phyloP scores from a whole-genome alignment of 345 rosid genomes.

The Fremontodendron californicum region DNA sequence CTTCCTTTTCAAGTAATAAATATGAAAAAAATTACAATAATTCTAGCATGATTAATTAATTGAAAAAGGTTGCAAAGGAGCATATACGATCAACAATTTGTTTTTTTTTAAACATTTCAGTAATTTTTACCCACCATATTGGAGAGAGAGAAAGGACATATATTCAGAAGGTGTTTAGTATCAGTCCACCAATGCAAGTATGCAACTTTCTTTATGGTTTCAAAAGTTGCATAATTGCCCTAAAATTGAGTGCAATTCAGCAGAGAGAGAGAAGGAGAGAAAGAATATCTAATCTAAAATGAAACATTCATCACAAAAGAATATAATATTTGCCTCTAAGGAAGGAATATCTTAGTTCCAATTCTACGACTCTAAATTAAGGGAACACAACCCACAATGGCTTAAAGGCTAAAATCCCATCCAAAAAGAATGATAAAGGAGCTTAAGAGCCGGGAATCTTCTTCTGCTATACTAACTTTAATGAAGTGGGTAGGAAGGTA shows the following conservation, averaged over 20 bases:
- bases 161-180: constrained; percentile 32
- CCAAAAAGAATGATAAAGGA: constrained; percentile 42
- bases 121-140: neutral
- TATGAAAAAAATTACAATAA: neutral
- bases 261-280: constrained; percentile 3
- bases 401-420: constrained; percentile 37
- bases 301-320: constrained; percentile 34
- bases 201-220: constrained; percentile 45
- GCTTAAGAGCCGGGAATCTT: constrained; percentile 47
- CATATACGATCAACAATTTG: constrained; percentile 17
- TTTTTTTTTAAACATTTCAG: neutral
- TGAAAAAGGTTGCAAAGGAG: constrained; percentile 15
- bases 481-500: constrained; percentile 77
- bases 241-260: constrained; percentile 44
- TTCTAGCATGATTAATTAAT: constrained; percentile 29
- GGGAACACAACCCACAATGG: constrained; percentile 48
- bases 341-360: constrained; percentile 79
- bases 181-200: constrained; percentile 39
- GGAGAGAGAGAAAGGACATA: constrained; percentile 23
- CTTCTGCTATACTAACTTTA: constrained; percentile 61
- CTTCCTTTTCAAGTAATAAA: neutral
- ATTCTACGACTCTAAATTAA: constrained; percentile 77
- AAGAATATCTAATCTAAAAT: constrained; percentile 48
- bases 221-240: constrained; percentile 57
- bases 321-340: constrained; percentile 53